A percentile compares a stretch with the other conserved stretches of the same genome.
These are phyloP conservation scores for Wickerhamiella azymoides DNA, from an alignment of 805 yeast genomes.

Conservation along the genomic window DNA sequence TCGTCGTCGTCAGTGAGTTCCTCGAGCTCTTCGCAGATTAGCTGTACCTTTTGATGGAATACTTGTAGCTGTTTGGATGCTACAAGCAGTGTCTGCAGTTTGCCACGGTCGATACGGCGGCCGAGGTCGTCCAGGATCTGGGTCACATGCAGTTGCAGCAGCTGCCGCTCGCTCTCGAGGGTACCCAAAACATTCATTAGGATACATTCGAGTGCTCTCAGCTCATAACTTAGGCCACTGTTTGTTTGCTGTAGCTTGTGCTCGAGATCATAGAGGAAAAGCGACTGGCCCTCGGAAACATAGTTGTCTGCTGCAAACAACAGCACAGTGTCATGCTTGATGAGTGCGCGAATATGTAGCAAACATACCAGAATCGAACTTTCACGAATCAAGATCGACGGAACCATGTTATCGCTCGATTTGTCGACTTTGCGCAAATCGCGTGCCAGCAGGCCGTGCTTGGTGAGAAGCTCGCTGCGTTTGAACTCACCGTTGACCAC, in stretches of 20 bases:
- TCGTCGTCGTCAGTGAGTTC: slow-evolving; percentile 82
- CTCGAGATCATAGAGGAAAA: slow-evolving; percentile 71
- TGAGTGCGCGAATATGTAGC: slow-evolving; percentile 76
- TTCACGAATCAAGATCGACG: slow-evolving; percentile 69
- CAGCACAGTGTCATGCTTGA: slow-evolving; percentile 66
- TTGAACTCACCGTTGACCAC: slow-evolving; percentile 63
- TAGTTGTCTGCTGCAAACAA: slow-evolving; percentile 56
- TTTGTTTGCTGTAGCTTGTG: slow-evolving; percentile 37
- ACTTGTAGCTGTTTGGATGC: slow-evolving; percentile 75
- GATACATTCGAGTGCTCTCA: slow-evolving; percentile 79
- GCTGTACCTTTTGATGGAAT: slow-evolving; percentile 68
- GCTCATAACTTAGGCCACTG: slow-evolving; percentile 62
- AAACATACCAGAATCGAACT: slow-evolving; percentile 69
- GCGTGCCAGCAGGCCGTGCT: slow-evolving; percentile 72
- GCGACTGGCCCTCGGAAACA: slow-evolving; percentile 52
- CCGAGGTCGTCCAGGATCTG: slow-evolving; percentile 69
- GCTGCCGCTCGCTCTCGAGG: slow-evolving; percentile 74
- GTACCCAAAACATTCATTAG: slow-evolving; percentile 67
- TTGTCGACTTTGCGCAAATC: slow-evolving; percentile 83
- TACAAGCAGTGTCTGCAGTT: slow-evolving; percentile 60
- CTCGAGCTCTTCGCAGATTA: slow-evolving; percentile 73
- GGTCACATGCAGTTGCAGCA: slow-evolving; percentile 60
- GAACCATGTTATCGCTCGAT: slow-evolving; percentile 70
- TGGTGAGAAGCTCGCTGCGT: slow-evolving; percentile 53
- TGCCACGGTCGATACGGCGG: slow-evolving; percentile 63